phyloP scores from a whole-genome alignment of 179 eudicot genomes.

The Beta lomatogona region DNA sequence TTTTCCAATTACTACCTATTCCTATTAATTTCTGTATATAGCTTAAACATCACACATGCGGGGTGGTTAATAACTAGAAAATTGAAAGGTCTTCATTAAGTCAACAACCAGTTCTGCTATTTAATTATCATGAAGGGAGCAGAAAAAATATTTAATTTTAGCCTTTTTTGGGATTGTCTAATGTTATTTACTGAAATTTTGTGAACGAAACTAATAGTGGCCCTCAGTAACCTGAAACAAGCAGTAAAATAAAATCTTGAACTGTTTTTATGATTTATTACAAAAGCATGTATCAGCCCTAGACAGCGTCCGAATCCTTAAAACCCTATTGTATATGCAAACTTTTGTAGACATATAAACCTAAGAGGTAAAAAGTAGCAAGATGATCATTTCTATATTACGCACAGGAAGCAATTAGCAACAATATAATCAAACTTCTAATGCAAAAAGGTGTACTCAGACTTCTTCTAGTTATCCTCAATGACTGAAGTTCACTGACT shows the following conservation, averaged over 20 bases:
- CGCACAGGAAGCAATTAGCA: not conserved
- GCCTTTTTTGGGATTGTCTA: not conserved
- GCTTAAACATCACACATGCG: too few species aligned
- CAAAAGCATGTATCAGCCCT: not conserved
- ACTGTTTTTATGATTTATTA: not conserved
- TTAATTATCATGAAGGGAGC: not conserved
- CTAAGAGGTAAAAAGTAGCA: not conserved
- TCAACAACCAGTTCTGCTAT: not conserved
- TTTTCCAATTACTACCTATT: not conserved
- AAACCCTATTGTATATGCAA: not conserved
- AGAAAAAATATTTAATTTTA: not conserved
- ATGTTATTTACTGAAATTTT: not conserved
- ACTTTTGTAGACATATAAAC: not conserved
- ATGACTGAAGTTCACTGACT: not conserved
- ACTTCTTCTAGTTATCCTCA: not conserved
- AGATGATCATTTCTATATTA: not conserved
- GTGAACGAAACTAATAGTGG: not conserved
- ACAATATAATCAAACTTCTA: not conserved
- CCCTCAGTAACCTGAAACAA: not conserved
- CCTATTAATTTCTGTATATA: not conserved
- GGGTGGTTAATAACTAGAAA: not conserved
- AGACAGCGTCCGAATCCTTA: not conserved
- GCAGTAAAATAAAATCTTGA: not conserved
- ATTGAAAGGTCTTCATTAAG: not conserved
- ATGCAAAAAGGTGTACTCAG: not conserved